phyloP scores from a whole-genome alignment of 148 eudicot species.

The Camellia lanceoleosa region DNA sequence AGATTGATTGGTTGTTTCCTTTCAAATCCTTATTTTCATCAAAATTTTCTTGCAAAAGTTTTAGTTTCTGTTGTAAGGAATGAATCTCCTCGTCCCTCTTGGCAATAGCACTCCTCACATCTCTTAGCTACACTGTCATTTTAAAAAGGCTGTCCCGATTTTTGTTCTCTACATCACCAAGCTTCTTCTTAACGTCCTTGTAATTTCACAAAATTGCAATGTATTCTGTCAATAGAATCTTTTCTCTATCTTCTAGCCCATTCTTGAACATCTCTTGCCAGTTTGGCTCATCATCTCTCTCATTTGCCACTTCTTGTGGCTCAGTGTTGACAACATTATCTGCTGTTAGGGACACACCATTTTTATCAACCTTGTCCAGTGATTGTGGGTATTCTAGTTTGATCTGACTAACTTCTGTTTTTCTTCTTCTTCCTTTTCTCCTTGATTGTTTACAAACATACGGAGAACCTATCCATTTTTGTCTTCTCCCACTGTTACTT shows the following conservation, averaged over 20 bases:
- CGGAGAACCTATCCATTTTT: neutral
- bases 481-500: no score
- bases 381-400: no score
- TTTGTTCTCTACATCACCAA: conserved; percentile 58
- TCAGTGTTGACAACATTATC: neutral
- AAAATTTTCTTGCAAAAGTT: conserved; percentile 16
- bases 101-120: conserved; percentile 41
- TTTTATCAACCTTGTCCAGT: no score
- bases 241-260: conserved; percentile 70
- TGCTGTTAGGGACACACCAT: no score
- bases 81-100: conserved; percentile 64
- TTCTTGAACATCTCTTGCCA: conserved; percentile 65
- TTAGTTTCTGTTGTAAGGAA: conserved; percentile 43
- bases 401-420: neutral
- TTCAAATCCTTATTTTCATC: conserved; percentile 8
- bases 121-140: conserved; percentile 41
- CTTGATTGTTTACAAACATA: conserved; percentile 16
- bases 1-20: neutral
- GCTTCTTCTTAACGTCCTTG: conserved; percentile 68
- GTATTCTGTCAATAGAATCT: conserved; percentile 69
- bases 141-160: conserved; percentile 41
- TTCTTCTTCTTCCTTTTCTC: conserved; percentile 6
- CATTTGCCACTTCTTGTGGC: conserved; percentile 14
- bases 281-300: conserved; percentile 43
- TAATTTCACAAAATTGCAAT: conserved; percentile 55